A percentile compares a stretch with the other conserved stretches of the same genome.
These are phyloP conservation scores for Phaffia australis DNA, from an alignment of 768 basidiomycete species.

Conservation along the genomic window DNA sequence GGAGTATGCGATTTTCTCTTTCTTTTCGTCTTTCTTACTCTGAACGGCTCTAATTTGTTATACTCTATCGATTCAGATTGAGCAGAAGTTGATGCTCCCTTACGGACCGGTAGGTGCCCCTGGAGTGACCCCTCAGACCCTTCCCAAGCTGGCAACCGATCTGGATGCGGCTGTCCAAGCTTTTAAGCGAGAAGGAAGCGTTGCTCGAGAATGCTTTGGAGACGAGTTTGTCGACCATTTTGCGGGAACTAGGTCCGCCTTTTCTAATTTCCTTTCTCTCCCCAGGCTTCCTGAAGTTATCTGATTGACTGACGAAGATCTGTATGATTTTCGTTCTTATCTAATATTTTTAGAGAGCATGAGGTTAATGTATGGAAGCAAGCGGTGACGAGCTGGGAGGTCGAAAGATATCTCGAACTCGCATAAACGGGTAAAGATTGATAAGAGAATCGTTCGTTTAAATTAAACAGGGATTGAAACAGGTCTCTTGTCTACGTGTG, in stretches of 20 bases:
- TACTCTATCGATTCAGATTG: conserved; percentile 41
- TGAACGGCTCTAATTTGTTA: not conserved
- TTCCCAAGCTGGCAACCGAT: conserved; percentile 65
- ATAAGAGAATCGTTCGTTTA: too few species aligned
- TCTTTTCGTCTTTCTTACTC: not conserved
- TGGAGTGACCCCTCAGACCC: conserved; percentile 41
- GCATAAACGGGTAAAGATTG: not conserved
- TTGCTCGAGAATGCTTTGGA: conserved; percentile 81
- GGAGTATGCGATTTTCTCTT: conserved; percentile 40
- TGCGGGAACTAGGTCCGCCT: conserved; percentile 62
- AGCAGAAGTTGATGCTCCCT: conserved; percentile 57
- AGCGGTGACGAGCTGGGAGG: conserved; percentile 85
- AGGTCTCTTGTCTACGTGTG: too few species aligned
- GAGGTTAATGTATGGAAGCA: conserved; percentile 77
- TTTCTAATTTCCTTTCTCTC: too few species aligned
- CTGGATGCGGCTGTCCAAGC: conserved; percentile 65
- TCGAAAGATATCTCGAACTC: conserved; percentile 18
- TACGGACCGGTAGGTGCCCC: conserved; percentile 53
- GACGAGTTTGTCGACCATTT: conserved; percentile 88
- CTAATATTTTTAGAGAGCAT: conserved; percentile 45
- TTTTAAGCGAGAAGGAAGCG: conserved; percentile 66
- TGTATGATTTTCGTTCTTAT: too few species aligned
- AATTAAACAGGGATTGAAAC: too few species aligned
- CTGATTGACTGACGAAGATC: too few species aligned
- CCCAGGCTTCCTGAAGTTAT: too few species aligned